These are phyloP conservation scores for Bidens hawaiensis DNA, from an alignment of 140 eudicot genomes.

Conservation along the genomic window DNA sequence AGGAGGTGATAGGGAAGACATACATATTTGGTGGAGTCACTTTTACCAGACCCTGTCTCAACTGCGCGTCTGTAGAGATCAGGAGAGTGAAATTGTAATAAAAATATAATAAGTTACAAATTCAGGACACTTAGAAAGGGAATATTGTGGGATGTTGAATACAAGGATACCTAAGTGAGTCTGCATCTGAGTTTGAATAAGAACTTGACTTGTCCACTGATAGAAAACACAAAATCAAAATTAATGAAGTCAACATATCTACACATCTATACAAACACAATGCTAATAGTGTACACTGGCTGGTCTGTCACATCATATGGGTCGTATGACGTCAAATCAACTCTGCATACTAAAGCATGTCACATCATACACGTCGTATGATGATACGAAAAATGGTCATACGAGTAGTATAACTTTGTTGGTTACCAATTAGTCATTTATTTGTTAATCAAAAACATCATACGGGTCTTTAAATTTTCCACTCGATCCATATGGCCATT, in stretches of 20 bases:
- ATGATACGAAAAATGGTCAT: no score
- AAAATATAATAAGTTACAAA: neutral
- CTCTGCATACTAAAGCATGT: no score
- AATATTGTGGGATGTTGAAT: neutral
- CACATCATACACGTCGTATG: no score
- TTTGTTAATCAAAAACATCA: no score
- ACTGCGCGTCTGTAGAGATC: neutral
- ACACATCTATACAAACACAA: no score
- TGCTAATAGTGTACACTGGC: no score
- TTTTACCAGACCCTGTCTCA: conserved; percentile 1
- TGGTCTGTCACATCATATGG: no score
- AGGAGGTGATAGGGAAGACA: neutral
- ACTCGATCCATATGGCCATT: no score
- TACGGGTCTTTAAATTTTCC: no score
- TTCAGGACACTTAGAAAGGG: neutral
- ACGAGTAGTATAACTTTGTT: no score
- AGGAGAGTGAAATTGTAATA: neutral
- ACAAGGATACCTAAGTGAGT: neutral
- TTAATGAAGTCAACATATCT: neutral
- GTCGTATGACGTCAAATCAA: no score
- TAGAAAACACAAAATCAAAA: neutral
- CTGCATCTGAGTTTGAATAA: conserved; percentile 3
- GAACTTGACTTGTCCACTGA: neutral
- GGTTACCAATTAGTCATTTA: no score
- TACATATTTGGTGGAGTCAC: neutral